These are phyloP conservation scores for Penicillium paradoxum DNA, from an alignment of 495 filamentous ascomycete species.

Conservation along the genomic window DNA sequence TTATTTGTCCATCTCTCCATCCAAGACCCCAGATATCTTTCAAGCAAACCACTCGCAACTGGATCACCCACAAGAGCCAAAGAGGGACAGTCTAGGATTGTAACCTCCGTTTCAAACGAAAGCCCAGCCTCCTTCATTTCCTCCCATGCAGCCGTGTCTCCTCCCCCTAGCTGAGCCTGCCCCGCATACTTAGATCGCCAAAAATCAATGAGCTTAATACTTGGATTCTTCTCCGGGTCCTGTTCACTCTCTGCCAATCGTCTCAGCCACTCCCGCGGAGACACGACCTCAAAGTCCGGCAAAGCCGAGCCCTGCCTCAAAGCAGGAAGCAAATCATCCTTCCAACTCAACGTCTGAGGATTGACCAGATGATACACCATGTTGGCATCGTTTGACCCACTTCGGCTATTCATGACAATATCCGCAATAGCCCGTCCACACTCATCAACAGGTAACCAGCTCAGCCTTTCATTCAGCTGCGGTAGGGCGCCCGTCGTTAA, in stretches of 20 bases:
- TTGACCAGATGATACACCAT: constrained; percentile 54
- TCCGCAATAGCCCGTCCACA: constrained; percentile 27
- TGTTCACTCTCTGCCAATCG: constrained; percentile 38
- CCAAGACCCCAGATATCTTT: constrained; percentile 23
- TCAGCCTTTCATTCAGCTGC: constrained; percentile 49
- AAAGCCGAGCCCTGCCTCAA: constrained; percentile 35
- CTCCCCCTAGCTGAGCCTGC: background rate
- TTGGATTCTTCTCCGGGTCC: constrained; percentile 51
- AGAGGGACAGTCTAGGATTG: constrained; percentile 17
- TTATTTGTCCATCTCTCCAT: constrained; percentile 16
- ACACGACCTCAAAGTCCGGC: constrained; percentile 40
- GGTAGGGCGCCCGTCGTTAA: constrained; percentile 49
- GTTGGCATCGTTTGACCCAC: constrained; percentile 4
- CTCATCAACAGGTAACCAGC: constrained; percentile 43
- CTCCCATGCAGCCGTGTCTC: background rate
- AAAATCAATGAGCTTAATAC: constrained; percentile 56
- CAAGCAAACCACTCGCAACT: constrained; percentile 16
- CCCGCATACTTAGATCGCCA: constrained; percentile 33
- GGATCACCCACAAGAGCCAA: constrained; percentile 16
- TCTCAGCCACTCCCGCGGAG: constrained; percentile 46
- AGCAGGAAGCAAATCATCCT: constrained; percentile 46
- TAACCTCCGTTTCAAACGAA: constrained; percentile 18
- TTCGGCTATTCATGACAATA: constrained; percentile 8
- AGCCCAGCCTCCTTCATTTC: constrained; percentile 2
- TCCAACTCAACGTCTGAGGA: constrained; percentile 48